Conservation (phyloP, 139 green algal genomes). For the Auxenochlorella protothecoides region DNA sequence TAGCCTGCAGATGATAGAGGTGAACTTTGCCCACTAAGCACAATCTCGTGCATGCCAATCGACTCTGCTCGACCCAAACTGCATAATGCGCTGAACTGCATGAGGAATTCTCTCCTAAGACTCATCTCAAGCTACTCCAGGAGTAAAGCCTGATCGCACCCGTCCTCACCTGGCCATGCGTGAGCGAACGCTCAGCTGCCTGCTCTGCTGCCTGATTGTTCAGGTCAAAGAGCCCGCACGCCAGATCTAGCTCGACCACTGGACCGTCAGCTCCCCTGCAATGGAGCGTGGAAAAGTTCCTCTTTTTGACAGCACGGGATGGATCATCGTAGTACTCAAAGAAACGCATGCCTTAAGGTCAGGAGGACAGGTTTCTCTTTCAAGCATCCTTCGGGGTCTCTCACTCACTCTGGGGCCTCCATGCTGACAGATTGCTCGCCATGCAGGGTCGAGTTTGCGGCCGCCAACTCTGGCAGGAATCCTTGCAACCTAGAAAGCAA, state of each 20-base stretch:
- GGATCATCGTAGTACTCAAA: background rate
- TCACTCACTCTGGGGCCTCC: background rate
- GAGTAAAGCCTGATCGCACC: background rate
- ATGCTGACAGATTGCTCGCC: too few relatives aligned
- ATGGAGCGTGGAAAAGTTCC: background rate
- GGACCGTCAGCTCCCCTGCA: conserved; percentile 16
- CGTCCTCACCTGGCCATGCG: background rate
- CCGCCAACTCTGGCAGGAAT: too few relatives aligned
- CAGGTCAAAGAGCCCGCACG: conserved; percentile 31
- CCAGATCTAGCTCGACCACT: conserved; percentile 23
- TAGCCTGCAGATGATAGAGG: too few relatives aligned
- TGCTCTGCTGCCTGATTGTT: conserved; percentile 17
- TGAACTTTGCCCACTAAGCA: too few relatives aligned
- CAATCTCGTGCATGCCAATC: too few relatives aligned
- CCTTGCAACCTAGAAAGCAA: too few relatives aligned
- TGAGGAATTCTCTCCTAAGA: too few relatives aligned
- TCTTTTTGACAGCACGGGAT: background rate
- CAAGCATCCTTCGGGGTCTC: conserved; percentile 15
- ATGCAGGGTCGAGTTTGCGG: too few relatives aligned
- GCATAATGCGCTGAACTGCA: too few relatives aligned
- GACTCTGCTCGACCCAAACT: too few relatives aligned
- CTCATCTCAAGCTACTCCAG: background rate
- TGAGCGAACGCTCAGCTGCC: conserved; percentile 18
- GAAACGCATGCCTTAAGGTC: background rate
- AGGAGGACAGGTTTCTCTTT: too few relatives aligned